phyloP scores from a whole-genome alignment of 2,329 filamentous ascomycete genomes.

The Fusarium sp. region DNA sequence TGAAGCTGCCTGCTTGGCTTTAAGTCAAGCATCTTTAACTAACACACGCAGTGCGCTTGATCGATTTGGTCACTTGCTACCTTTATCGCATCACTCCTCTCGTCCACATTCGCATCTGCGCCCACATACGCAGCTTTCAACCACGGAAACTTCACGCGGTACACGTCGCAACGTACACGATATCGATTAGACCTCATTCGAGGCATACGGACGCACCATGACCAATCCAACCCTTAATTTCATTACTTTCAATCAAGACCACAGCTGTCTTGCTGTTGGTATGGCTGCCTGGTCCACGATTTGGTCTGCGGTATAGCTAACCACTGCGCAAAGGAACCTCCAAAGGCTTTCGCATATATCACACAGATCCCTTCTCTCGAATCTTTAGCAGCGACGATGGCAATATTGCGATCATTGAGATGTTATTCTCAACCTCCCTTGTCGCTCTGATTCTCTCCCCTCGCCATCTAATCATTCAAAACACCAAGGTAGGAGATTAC shows the following conservation, averaged over 20 bases:
- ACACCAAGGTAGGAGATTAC: conserved; percentile 81
- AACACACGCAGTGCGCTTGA: conserved; percentile 21
- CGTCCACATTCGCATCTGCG: not conserved
- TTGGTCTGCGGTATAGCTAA: conserved; percentile 22
- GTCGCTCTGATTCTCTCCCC: conserved; percentile 95
- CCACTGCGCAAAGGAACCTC: conserved; percentile 75
- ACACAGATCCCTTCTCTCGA: conserved; percentile 95
- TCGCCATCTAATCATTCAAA: conserved; percentile 92
- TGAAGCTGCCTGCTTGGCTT: conserved; percentile 19
- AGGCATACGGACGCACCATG: conserved; percentile 61
- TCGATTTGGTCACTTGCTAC: conserved; percentile 4
- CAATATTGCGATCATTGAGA: conserved; percentile 96
- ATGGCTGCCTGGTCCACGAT: conserved; percentile 54
- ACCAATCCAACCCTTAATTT: conserved; percentile 87
- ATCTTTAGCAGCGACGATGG: conserved; percentile 95
- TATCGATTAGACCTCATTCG: not conserved
- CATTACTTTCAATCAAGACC: conserved; percentile 99
- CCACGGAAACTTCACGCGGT: not conserved
- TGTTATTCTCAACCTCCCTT: conserved; percentile 98
- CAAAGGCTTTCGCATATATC: conserved; percentile 95
- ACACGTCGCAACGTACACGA: conserved; percentile 1
- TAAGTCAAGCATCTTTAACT: conserved; percentile 26
- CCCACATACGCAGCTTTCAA: conserved; percentile 3
- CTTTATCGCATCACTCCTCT: conserved; percentile 11
- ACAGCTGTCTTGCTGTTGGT: conserved; percentile 96